phyloP scores from a whole-genome alignment of 768 basidiomycete species.

The Mycena rosella region DNA sequence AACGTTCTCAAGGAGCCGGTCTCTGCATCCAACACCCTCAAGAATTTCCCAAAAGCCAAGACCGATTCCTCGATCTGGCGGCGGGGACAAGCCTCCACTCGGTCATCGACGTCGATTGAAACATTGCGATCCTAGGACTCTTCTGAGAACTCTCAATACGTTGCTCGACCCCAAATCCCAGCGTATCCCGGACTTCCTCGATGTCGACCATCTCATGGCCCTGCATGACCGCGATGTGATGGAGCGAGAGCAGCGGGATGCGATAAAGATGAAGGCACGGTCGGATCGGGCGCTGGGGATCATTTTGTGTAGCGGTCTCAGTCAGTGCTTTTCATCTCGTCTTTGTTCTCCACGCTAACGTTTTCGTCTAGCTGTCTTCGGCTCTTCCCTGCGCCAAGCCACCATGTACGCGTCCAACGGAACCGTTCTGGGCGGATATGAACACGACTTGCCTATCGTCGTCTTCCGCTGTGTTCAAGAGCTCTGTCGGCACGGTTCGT shows the following conservation, averaged over 20 bases:
- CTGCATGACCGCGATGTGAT: slow-evolving; percentile 44
- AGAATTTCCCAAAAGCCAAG: not conserved
- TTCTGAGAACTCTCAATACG: slow-evolving; percentile 31
- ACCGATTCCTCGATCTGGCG: not conserved
- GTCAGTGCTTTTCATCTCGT: slow-evolving; percentile 5
- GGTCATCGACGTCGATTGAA: slow-evolving; percentile 28
- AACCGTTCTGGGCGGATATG: slow-evolving; percentile 50
- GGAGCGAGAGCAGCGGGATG: slow-evolving; percentile 39
- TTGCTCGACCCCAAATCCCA: slow-evolving; percentile 30
- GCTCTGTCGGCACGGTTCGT: slow-evolving; percentile 54
- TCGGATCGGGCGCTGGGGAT: slow-evolving; percentile 25
- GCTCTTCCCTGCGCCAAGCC: slow-evolving; percentile 50
- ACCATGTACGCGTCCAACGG: slow-evolving; percentile 50
- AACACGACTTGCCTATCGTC: slow-evolving; percentile 55
- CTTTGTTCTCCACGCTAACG: not conserved
- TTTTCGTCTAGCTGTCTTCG: slow-evolving; percentile 47
- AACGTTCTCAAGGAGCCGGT: slow-evolving; percentile 17
- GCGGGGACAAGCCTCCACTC: not conserved
- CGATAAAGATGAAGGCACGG: slow-evolving; percentile 32
- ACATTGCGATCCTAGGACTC: slow-evolving; percentile 31
- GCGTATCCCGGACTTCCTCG: slow-evolving; percentile 35
- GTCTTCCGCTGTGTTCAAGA: slow-evolving; percentile 58
- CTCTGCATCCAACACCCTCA: not conserved
- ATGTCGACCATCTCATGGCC: slow-evolving; percentile 42
- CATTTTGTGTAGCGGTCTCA: slow-evolving; percentile 16